These are phyloP conservation scores for Phanerochaete sordida DNA, from an alignment of 768 basidiomycete species.

Conservation along the genomic window DNA sequence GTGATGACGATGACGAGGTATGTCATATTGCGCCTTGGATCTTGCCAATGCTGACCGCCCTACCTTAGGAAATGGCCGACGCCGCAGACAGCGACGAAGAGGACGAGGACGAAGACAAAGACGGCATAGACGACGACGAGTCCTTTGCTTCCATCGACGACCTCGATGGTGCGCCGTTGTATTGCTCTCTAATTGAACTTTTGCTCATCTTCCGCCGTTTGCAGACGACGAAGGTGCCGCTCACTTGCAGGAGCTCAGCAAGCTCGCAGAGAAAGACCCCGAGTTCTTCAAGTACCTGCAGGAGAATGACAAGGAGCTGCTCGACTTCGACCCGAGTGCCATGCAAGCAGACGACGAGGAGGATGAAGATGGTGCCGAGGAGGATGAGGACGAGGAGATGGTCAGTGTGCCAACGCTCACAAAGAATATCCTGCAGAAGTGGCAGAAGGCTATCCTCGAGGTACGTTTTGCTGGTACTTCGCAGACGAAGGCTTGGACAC, in stretches of 20 bases:
- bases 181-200: neutral
- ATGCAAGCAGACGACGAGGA: conserved; percentile 19
- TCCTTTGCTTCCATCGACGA: conserved; percentile 81
- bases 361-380: conserved; percentile 43
- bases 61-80: conserved; percentile 26
- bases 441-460: conserved; percentile 90
- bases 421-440: conserved; percentile 63
- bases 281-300: conserved; percentile 98
- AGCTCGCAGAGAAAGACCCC: conserved; percentile 94
- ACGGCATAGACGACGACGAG: conserved; percentile 48
- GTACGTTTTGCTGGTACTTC: conserved; percentile 34
- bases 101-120: conserved; percentile 37
- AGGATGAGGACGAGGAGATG: conserved; percentile 42
- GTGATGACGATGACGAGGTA: conserved; percentile 47
- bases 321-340: conserved; percentile 64
- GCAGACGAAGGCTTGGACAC: neutral
- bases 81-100: conserved; percentile 37
- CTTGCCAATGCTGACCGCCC: neutral
- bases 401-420: conserved; percentile 55
- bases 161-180: conserved; percentile 49
- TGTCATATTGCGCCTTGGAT: conserved; percentile 13
- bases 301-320: conserved; percentile 90
- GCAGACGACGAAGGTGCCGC: conserved; percentile 52
- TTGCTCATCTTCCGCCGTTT: neutral
- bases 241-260: conserved; percentile 80